Evolutionary conservation across 495 filamentous ascomycete genomes (phyloP).

Genomic region (Daldinia bambusicola): DNA sequence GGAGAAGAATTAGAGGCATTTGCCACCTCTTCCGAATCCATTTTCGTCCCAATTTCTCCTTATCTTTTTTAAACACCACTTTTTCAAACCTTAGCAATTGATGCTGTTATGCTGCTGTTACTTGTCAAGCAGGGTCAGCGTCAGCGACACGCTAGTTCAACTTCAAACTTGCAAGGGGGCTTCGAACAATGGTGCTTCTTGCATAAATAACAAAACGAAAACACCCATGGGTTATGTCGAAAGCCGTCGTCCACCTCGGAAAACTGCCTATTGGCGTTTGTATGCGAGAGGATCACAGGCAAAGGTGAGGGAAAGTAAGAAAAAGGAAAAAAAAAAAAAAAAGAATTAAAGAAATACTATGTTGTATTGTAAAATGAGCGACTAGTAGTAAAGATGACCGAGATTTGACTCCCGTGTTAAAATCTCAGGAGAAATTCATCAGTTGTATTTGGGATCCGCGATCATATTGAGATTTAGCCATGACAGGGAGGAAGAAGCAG

Average conservation of each 20-base stretch:
- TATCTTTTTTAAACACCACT: conserved; percentile 1
- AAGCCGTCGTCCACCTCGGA: conserved; percentile 1
- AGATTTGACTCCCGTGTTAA: conserved; percentile 34
- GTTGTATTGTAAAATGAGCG: conserved; percentile 31
- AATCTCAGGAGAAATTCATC: conserved; percentile 37
- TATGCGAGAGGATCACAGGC: conserved; percentile 14
- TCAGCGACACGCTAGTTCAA: conserved; percentile 3
- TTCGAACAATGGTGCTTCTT: conserved; percentile 30
- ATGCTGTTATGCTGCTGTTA: not conserved
- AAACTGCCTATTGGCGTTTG: conserved; percentile 13
- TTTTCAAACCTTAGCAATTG: conserved; percentile 13
- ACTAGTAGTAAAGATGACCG: conserved; percentile 31
- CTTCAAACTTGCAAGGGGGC: conserved; percentile 37
- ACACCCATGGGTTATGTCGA: conserved; percentile 32
- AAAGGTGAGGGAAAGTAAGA: not conserved
- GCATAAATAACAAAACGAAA: conserved; percentile 30
- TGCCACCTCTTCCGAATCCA: conserved; percentile 33
- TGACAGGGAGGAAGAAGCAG: conserved; percentile 29
- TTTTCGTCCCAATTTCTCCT: conserved; percentile 27
- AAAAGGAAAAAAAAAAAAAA: conserved; percentile 1
- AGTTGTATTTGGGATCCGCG: conserved; percentile 40
- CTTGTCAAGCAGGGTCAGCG: conserved; percentile 1
- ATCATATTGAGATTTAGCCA: conserved; percentile 43
- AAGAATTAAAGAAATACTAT: conserved; percentile 11
- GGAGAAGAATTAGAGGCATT: conserved; percentile 22